A percentile compares a stretch with the other conserved stretches of the same genome.
These are phyloP conservation scores for Suhomyces atakaporum DNA, from an alignment of 1,139 yeast genomes.

Conservation along the genomic window DNA sequence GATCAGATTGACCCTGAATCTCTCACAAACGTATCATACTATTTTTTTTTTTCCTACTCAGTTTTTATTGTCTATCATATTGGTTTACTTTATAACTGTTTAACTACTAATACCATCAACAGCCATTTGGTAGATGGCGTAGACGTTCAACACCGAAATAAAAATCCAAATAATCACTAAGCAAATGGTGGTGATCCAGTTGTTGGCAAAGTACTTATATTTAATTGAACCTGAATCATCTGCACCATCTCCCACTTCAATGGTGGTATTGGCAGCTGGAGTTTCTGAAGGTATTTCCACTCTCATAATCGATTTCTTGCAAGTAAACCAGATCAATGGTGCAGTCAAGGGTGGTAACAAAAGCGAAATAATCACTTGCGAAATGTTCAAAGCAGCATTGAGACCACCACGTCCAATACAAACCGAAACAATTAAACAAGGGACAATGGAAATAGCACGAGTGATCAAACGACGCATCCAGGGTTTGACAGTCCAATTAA, in stretches of 20 bases:
- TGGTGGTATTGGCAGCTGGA: conserved; percentile 5
- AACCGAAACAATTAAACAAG: conserved; percentile 64
- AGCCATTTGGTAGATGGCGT: conserved; percentile 68
- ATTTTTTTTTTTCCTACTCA: no score
- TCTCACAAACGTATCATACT: no score
- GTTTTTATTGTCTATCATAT: no score
- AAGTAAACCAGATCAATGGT: conserved; percentile 72
- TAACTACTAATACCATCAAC: conserved; percentile 36
- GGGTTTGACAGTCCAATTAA: conserved; percentile 71
- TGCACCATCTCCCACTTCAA: conserved; percentile 6
- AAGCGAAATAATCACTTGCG: conserved; percentile 72
- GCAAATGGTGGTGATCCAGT: conserved; percentile 54
- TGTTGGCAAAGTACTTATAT: conserved; percentile 57
- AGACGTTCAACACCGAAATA: conserved; percentile 63
- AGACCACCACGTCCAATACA: conserved; percentile 72
- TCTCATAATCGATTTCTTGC: conserved; percentile 58
- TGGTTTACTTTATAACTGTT: no score
- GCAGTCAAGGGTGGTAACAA: conserved; percentile 75
- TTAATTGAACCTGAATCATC: conserved; percentile 20
- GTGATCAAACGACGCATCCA: conserved; percentile 72
- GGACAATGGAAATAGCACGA: conserved; percentile 69
- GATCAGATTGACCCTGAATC: no score
- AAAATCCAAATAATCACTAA: conserved; percentile 63
- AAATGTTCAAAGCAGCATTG: conserved; percentile 66
- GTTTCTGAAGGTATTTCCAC: conserved; percentile 36